Base-by-base conservation (phyloP, 208 protist genomes). In the Crithidia bombi region DNA sequence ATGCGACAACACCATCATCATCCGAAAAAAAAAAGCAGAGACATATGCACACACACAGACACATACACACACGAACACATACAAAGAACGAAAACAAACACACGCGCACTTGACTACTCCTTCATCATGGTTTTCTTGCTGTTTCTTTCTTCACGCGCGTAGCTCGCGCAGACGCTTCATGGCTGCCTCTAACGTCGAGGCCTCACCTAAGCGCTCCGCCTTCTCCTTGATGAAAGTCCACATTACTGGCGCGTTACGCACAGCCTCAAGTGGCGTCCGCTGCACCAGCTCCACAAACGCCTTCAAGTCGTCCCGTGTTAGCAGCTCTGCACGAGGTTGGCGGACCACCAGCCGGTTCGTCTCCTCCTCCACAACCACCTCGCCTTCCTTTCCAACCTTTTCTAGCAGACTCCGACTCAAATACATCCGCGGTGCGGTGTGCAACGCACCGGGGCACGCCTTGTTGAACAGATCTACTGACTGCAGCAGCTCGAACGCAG, bases 171-270 rank as follows among this genome's bases (percentile, higher is more conserved):
- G 59, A 9, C 55, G 50, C 12, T 51, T 23, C 55, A 61, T 25
- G 25, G 72, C 78, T 0, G 35, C 46, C 49, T 41, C 32, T 33
- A 69, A 36, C 25, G 77, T 28, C 7, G 78, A 44, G 0, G n/a
- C 23, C 69, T 86, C 33, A 21, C 71, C 58, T 5, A 94, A 69
- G 30, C 65, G 57, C 32, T 67, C 55, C n/a, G 88, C 88, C 65
- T 91, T 94, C 44, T 85, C 43, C 52, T 43, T 49, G 21, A 94
- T 59, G 62, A 89, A 87, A 3, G 9, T n/a, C 85, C 86, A 90
- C 73, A 87, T 76, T 9, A 74, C 74, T 12, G 72, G 51, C 0
- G 81, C 82, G 46, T 65, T 55, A 36, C 61, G 50, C 33, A 94
- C 79, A 14, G 58, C 36, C 39, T 61, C 43, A 15, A 94, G 58